Evolutionary conservation across 768 basidiomycete species (phyloP).

Genomic region (Auricularia cornea): DNA sequence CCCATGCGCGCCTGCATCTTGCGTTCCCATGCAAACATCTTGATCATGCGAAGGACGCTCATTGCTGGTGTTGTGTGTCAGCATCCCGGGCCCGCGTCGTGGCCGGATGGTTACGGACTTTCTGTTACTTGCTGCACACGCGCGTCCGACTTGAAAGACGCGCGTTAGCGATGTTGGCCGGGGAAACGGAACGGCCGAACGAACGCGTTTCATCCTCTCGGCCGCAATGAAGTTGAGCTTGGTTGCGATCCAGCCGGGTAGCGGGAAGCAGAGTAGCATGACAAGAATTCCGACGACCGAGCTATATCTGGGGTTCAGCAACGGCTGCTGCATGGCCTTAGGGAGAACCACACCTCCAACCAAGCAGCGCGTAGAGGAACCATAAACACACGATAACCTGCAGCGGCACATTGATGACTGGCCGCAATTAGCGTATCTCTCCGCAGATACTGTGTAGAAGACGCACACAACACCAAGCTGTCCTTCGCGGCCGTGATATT

Average conservation of each 20-base stretch:
- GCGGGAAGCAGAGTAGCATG: conserved; percentile 45
- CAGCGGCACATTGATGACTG: conserved; percentile 13
- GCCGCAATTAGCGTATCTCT: neutral
- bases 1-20: conserved; percentile 43
- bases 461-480: conserved; percentile 21
- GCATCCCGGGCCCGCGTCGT: neutral
- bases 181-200: too few relatives aligned
- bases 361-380: conserved; percentile 22
- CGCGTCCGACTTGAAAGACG: conserved; percentile 48
- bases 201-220: conserved; percentile 40
- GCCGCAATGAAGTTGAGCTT: conserved; percentile 40
- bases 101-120: conserved; percentile 32
- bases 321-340: neutral
- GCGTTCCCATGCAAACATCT: conserved; percentile 51
- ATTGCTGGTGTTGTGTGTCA: conserved; percentile 29
- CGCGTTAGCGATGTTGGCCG: too few relatives aligned
- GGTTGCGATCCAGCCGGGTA: conserved; percentile 50
- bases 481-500: conserved; percentile 30
- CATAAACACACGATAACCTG: conserved; percentile 26
- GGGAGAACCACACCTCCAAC: conserved; percentile 16
- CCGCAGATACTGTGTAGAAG: neutral
- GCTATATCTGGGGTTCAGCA: conserved; percentile 17
- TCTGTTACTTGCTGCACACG: conserved; percentile 56
- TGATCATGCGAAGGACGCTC: conserved; percentile 57
- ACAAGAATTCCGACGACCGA: conserved; percentile 49